Conservation (phyloP, 2,329 filamentous ascomycete genomes). For the Neocatenulostroma microsporum region DNA sequence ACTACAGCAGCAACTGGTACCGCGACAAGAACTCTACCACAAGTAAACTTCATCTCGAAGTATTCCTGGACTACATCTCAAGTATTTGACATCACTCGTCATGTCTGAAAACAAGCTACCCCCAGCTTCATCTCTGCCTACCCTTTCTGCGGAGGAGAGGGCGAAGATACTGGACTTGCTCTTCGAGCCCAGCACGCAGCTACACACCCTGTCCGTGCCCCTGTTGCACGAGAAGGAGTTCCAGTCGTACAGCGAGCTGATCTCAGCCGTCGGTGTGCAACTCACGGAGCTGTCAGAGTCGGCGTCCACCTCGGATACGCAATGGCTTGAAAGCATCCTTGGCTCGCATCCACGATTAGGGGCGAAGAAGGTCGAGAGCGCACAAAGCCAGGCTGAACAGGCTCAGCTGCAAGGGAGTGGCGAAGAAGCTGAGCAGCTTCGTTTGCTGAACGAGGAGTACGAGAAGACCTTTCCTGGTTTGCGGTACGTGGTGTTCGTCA, state of each 20-base stretch:
- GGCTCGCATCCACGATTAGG: conserved; percentile 78
- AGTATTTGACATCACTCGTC: no score
- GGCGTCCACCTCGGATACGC: conserved; percentile 42
- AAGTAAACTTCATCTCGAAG: no score
- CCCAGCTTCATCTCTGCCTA: conserved; percentile 39
- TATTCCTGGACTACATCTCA: no score
- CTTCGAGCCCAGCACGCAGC: conserved; percentile 71
- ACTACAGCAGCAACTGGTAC: no score
- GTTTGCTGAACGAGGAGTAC: conserved; percentile 64
- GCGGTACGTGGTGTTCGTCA: conserved; percentile 87
- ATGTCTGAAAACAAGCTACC: neutral
- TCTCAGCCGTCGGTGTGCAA: conserved; percentile 56
- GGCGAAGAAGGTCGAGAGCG: conserved; percentile 72
- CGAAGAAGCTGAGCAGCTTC: conserved; percentile 52
- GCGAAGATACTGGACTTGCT: conserved; percentile 62
- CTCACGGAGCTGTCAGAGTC: conserved; percentile 54
- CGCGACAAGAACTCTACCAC: no score
- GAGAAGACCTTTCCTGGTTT: conserved; percentile 74
- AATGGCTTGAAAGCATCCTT: conserved; percentile 62
- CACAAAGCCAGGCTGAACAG: conserved; percentile 73
- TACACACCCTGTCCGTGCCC: conserved; percentile 65
- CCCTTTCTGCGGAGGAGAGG: conserved; percentile 49
- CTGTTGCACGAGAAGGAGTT: conserved; percentile 56
- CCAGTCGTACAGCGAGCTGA: conserved; percentile 59
- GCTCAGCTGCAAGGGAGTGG: conserved; percentile 55